phyloP scores from a whole-genome alignment of 441 rosid genomes.

The Eutrema salsugineum region DNA sequence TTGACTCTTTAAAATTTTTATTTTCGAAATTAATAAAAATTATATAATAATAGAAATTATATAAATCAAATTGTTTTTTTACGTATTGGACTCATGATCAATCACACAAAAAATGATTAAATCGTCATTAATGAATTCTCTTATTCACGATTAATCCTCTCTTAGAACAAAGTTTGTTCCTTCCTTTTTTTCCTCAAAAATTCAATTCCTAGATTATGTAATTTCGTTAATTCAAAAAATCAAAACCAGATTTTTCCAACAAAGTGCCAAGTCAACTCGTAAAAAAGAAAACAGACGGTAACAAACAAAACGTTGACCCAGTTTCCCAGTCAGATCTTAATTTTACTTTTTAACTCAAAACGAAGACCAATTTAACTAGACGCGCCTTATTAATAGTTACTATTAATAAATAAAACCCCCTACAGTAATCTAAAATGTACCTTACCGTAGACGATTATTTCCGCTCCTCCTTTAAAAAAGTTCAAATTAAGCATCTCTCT shows the following conservation, averaged over 20 bases:
- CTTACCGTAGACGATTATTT: not conserved
- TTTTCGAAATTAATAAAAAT: too few species aligned
- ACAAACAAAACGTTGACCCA: not conserved
- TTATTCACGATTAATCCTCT: too few species aligned
- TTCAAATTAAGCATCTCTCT: constrained; percentile 16
- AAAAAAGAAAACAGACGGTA: not conserved
- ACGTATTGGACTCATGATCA: too few species aligned
- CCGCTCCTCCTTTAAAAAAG: not conserved
- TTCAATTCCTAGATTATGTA: too few species aligned
- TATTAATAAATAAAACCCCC: not conserved
- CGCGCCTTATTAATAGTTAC: not conserved
- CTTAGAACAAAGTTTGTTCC: too few species aligned
- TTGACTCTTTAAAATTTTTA: too few species aligned
- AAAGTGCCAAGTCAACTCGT: not conserved
- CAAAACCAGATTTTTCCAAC: not conserved
- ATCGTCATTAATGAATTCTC: too few species aligned
- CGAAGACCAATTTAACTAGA: not conserved
- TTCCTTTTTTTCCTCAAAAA: too few species aligned
- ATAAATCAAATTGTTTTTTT: too few species aligned
- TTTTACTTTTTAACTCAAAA: not conserved
- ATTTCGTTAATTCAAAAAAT: too few species aligned
- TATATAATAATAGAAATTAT: too few species aligned
- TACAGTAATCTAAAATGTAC: not conserved
- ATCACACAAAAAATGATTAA: too few species aligned
- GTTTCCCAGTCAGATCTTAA: constrained; percentile 6